Percentiles rank a stretch among this genome's conserved stretches.
phyloP scores from a whole-genome alignment of 2,329 filamentous ascomycete genomes.

The Penicillium sp. region DNA sequence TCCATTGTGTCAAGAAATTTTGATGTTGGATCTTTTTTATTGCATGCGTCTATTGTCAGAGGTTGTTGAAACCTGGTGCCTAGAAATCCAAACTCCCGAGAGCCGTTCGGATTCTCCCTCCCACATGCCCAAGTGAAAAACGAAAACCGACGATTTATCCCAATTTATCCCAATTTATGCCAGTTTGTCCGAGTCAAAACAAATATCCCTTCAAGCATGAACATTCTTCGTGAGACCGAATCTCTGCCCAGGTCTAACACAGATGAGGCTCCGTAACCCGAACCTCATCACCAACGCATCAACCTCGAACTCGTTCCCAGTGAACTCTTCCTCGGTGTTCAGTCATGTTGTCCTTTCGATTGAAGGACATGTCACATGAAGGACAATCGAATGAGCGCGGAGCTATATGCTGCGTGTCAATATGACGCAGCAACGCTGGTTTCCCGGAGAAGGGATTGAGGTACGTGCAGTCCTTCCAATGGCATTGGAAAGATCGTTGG shows the following conservation, averaged over 20 bases:
- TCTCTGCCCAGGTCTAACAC: background rate
- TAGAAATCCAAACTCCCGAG: background rate
- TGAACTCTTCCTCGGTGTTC: background rate
- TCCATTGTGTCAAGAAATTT: no score
- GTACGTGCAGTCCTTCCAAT: background rate
- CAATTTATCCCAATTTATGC: no score
- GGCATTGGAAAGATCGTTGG: background rate
- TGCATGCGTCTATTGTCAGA: background rate
- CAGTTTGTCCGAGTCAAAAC: no score
- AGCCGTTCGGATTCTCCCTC: background rate
- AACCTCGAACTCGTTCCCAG: background rate
- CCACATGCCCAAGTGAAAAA: background rate
- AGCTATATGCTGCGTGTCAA: background rate
- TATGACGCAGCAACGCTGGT: background rate
- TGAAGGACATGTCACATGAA: background rate
- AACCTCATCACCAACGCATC: background rate
- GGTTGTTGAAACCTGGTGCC: background rate
- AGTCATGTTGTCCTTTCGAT: constrained; percentile 1
- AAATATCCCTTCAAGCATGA: no score
- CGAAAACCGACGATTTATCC: background rate
- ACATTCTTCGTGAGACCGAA: background rate
- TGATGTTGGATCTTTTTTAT: background rate
- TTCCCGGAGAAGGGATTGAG: background rate
- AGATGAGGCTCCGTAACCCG: background rate
- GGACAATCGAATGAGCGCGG: background rate